Evolutionary conservation across 163 green algal species (phyloP).

Genomic region (Botryococcus braunii): DNA sequence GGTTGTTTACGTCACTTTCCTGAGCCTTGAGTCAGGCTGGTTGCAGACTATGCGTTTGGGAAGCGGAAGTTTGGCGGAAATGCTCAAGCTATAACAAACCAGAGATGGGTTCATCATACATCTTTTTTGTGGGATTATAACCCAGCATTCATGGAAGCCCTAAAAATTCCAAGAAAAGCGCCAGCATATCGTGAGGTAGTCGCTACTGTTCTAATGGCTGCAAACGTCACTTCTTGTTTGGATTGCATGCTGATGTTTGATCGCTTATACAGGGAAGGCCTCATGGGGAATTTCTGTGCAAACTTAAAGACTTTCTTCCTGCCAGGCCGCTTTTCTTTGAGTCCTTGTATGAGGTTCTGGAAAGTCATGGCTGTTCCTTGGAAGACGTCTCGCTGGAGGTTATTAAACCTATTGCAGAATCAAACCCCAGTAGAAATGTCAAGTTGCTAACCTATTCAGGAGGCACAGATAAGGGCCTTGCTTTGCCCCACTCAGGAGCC

Average conservation of each 20-base stretch:
- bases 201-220: neutral
- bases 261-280: slow-evolving; percentile 32
- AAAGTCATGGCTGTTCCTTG: neutral
- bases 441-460: too few species aligned
- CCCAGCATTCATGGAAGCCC: slow-evolving; percentile 55
- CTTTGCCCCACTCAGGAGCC: too few species aligned
- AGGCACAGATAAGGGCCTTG: too few species aligned
- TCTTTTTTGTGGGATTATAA: slow-evolving; percentile 90
- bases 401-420: too few species aligned
- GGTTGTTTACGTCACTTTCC: too few species aligned
- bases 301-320: slow-evolving; percentile 18
- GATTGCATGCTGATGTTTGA: too few species aligned
- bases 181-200: slow-evolving; percentile 70
- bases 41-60: slow-evolving; percentile 83
- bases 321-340: neutral
- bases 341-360: neutral
- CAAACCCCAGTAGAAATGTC: too few species aligned
- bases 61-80: slow-evolving; percentile 95
- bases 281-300: slow-evolving; percentile 56
- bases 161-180: slow-evolving; percentile 59
- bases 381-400: neutral
- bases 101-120: slow-evolving; percentile 95
- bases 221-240: too few species aligned
- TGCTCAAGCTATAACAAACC: slow-evolving; percentile 88
- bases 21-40: too few species aligned